Evolutionary conservation across 192 early-diverging fungal species (phyloP).

Genomic region (Gryganskiella cystojenkinii): DNA sequence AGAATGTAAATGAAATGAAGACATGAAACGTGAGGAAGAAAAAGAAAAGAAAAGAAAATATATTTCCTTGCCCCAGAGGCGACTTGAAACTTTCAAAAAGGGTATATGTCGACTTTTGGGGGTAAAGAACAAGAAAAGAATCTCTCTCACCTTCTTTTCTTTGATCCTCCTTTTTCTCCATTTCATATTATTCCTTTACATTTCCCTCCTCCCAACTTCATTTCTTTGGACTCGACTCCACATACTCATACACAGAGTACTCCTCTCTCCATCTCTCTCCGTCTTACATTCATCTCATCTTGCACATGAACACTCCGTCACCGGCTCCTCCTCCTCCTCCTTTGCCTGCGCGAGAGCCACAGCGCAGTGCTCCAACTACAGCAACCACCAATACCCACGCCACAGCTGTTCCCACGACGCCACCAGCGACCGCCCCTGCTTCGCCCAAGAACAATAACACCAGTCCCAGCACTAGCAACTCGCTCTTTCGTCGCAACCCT

Average conservation of each 20-base stretch:
- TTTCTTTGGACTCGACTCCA: too few relatives aligned
- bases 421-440: background rate
- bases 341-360: background rate
- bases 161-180: too few relatives aligned
- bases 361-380: background rate
- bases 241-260: too few relatives aligned
- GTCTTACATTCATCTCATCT: too few relatives aligned
- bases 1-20: too few relatives aligned
- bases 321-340: background rate
- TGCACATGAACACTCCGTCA: background rate
- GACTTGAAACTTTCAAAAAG: too few relatives aligned
- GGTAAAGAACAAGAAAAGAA: background rate
- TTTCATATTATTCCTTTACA: too few relatives aligned
- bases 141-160: background rate
- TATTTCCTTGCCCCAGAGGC: too few relatives aligned
- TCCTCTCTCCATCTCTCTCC: too few relatives aligned
- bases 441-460: background rate
- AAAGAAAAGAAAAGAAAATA: background rate
- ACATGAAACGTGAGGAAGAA: too few relatives aligned
- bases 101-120: too few relatives aligned
- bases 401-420: background rate
- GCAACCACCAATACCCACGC: background rate
- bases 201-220: too few relatives aligned
- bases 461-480: constrained; percentile 6
- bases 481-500: constrained; percentile 1